Conservation (phyloP, 2,329 filamentous ascomycete genomes). For the Fusarium buxicola region DNA sequence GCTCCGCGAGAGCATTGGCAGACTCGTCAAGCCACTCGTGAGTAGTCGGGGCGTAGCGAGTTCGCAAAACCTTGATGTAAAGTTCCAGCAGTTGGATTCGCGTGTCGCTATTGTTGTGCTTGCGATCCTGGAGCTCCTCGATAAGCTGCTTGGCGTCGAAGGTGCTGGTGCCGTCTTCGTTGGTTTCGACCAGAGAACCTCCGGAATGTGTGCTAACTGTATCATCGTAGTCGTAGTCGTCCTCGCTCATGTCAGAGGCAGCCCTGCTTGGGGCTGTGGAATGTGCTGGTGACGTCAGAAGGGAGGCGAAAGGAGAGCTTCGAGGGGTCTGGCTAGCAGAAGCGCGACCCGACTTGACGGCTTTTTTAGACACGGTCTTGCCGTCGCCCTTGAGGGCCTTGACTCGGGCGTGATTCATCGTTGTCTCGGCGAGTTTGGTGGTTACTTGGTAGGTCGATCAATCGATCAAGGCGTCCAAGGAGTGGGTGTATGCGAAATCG, state of each 20-base stretch:
- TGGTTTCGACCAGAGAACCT: constrained; percentile 61
- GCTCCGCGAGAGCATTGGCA: constrained; percentile 67
- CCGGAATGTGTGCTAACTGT: constrained; percentile 57
- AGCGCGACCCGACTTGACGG: constrained; percentile 67
- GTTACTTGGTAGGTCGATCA: background rate
- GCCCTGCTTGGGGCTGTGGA: constrained; percentile 72
- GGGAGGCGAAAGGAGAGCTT: constrained; percentile 68
- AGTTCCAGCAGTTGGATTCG: constrained; percentile 64
- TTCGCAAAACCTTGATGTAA: constrained; percentile 66
- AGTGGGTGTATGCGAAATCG: background rate
- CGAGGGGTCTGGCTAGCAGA: constrained; percentile 68
- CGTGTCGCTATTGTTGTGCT: constrained; percentile 78
- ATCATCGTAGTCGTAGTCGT: constrained; percentile 61
- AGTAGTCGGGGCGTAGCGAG: constrained; percentile 48
- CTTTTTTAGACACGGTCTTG: constrained; percentile 79
- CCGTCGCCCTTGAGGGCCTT: constrained; percentile 76
- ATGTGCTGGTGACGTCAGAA: constrained; percentile 66
- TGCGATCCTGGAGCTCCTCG: constrained; percentile 77
- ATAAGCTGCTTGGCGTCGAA: constrained; percentile 74
- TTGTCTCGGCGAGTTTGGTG: background rate
- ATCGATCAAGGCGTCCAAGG: background rate
- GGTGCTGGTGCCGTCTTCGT: constrained; percentile 74
- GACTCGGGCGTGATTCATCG: constrained; percentile 74
- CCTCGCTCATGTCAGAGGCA: constrained; percentile 70
- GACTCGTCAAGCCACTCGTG: constrained; percentile 65